Evolutionary conservation across 2,329 filamentous ascomycete species (phyloP).

Genomic region (Ustulina deusta): DNA sequence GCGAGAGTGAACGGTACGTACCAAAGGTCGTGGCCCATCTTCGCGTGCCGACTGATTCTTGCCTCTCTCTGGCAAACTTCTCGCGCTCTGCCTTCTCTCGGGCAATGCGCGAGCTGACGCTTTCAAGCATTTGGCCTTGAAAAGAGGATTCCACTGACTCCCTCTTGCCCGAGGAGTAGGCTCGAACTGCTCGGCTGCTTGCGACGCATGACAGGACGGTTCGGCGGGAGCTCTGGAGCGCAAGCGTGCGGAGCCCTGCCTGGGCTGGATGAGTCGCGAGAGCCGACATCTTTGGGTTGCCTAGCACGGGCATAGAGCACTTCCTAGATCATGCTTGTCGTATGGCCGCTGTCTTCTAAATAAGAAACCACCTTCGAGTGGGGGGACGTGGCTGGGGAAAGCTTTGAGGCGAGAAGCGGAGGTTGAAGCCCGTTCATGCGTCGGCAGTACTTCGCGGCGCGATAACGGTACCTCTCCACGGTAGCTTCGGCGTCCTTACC

Average conservation of each 20-base stretch:
- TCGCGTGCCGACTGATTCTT: conserved; percentile 55
- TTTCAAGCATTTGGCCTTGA: conserved; percentile 70
- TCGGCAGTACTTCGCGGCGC: conserved; percentile 10
- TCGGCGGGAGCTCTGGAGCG: conserved; percentile 34
- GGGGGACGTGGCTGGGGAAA: conserved; percentile 6
- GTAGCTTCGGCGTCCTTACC: neutral
- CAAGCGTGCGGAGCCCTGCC: conserved; percentile 41
- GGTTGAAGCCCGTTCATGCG: neutral
- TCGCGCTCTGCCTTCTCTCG: conserved; percentile 67
- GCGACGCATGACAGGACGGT: conserved; percentile 36
- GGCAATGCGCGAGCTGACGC: conserved; percentile 65
- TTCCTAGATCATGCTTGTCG: conserved; percentile 35
- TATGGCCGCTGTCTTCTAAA: neutral
- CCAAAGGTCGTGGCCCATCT: conserved; percentile 67
- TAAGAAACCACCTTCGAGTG: neutral
- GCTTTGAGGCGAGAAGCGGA: conserved; percentile 13
- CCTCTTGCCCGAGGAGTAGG: conserved; percentile 49
- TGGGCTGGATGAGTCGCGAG: conserved; percentile 42
- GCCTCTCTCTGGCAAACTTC: conserved; percentile 59
- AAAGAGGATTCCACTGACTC: conserved; percentile 59
- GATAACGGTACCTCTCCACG: no score
- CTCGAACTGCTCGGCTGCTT: conserved; percentile 35
- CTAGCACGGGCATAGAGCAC: conserved; percentile 17
- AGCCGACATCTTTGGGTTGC: conserved; percentile 44
- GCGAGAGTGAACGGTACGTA: conserved; percentile 45